These are phyloP conservation scores for Zoysia japonica DNA, from an alignment of 176 grass and related monocot genomes.

Conservation along the genomic window DNA sequence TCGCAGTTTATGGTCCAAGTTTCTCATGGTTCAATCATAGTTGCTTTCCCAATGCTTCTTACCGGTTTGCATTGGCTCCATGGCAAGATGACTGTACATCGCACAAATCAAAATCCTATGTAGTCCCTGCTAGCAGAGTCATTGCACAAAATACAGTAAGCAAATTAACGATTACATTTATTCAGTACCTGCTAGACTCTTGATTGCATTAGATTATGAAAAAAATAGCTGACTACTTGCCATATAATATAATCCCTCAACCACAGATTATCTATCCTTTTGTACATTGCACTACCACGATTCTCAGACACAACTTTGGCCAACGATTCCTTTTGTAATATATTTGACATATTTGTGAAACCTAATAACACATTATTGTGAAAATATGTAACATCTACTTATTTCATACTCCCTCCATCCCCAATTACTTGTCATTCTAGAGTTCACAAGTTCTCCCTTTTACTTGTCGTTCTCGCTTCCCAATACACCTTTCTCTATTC, in stretches of 20 bases:
- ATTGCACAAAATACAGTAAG: slow-evolving; percentile 44
- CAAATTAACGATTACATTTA: slow-evolving; percentile 24
- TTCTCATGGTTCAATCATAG: slow-evolving; percentile 99
- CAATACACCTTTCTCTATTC: too few relatives aligned
- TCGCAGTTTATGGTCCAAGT: slow-evolving; percentile 66
- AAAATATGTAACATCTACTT: not conserved
- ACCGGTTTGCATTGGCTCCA: slow-evolving; percentile 47
- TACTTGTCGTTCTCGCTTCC: too few relatives aligned
- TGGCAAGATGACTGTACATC: slow-evolving; percentile 19
- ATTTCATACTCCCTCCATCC: not conserved
- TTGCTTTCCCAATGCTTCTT: slow-evolving; percentile 76
- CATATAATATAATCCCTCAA: not conserved
- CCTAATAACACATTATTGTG: not conserved
- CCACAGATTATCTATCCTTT: not conserved
- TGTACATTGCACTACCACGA: not conserved
- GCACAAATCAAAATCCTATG: slow-evolving; percentile 31
- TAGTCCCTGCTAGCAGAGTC: slow-evolving; percentile 45
- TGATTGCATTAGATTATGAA: slow-evolving; percentile 10
- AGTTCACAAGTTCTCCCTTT: too few relatives aligned
- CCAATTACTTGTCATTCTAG: too few relatives aligned
- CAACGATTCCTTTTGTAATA: not conserved
- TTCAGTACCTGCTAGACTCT: slow-evolving; percentile 20
- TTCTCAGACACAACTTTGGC: not conserved
- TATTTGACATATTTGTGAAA: not conserved
- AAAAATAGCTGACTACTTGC: slow-evolving; percentile 17